phyloP scores from a whole-genome alignment of 805 yeast species.

The Tetrapisispora nanseiensis region DNA sequence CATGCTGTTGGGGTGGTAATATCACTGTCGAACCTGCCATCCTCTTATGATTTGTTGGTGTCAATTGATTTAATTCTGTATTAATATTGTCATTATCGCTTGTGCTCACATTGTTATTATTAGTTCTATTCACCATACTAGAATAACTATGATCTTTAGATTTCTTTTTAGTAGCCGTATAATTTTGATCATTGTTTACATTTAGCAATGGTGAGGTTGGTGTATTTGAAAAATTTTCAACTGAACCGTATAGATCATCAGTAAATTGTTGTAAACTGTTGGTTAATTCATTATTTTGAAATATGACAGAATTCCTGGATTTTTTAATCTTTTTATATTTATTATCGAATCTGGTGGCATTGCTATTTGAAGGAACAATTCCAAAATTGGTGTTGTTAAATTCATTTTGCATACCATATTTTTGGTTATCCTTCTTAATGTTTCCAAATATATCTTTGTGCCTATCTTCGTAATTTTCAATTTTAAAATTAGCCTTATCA shows the following conservation, averaged over 20 bases:
- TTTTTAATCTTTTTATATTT: constrained; percentile 21
- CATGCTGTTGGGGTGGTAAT: not conserved
- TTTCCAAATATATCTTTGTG: not conserved
- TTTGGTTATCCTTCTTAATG: not conserved
- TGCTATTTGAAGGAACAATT: constrained; percentile 4
- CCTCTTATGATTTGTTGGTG: constrained; percentile 2
- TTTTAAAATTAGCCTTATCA: no score
- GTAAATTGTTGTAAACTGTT: constrained; percentile 29
- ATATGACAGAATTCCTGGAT: constrained; percentile 20
- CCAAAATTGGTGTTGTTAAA: not conserved
- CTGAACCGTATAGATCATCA: constrained; percentile 28
- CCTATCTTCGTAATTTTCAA: not conserved
- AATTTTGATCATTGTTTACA: not conserved
- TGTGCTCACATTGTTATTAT: no score
- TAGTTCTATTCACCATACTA: not conserved
- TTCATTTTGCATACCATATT: not conserved
- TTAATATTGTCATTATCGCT: not conserved
- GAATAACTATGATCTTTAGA: not conserved
- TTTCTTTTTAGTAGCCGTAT: not conserved
- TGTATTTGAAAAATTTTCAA: constrained; percentile 4
- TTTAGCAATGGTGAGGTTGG: constrained; percentile 1
- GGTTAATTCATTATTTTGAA: constrained; percentile 23
- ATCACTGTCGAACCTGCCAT: not conserved
- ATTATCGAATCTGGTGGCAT: constrained; percentile 11
- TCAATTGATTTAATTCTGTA: not conserved